These are phyloP conservation scores for Eimeria sp. DNA, from an alignment of 169 alveolate genomes.

Conservation along the genomic window DNA sequence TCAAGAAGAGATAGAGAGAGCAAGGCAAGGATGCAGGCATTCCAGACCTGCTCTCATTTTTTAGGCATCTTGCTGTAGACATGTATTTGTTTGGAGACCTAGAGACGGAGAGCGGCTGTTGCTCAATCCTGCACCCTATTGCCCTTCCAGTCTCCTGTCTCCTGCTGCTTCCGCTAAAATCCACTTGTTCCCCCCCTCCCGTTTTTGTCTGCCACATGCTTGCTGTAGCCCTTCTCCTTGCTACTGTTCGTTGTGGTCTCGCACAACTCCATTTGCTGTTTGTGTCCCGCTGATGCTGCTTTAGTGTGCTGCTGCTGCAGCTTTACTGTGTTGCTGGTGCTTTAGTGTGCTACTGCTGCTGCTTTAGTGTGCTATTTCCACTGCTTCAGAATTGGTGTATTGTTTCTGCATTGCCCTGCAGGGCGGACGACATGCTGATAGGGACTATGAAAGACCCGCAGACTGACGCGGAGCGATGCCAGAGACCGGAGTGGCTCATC, in stretches of 20 bases:
- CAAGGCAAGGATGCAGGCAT: constrained; percentile 79
- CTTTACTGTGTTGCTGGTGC: not conserved
- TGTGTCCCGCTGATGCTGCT: no score
- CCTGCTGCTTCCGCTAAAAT: no score
- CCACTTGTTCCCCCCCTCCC: no score
- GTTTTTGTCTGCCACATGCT: no score
- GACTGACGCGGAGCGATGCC: constrained; percentile 91
- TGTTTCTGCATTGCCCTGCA: not conserved
- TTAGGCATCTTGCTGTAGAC: no score
- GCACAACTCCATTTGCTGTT: no score
- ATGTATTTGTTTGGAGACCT: no score
- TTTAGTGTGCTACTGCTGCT: not conserved
- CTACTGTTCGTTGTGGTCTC: not conserved
- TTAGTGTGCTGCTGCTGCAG: not conserved
- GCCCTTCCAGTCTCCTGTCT: no score
- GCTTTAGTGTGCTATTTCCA: not conserved
- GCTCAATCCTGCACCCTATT: no score
- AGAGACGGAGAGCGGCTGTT: no score
- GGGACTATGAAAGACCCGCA: constrained; percentile 94
- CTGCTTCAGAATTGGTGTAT: not conserved
- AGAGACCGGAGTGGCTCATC: constrained; percentile 93
- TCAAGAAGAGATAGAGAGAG: constrained; percentile 90
- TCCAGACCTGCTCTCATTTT: no score
- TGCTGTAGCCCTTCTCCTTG: not conserved
- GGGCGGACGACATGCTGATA: constrained; percentile 90